Percentiles rank a stretch among this genome's conserved stretches.
Evolutionary conservation across 2,329 filamentous ascomycete genomes (phyloP).

Genomic region (Penicillium capsulatum): DNA sequence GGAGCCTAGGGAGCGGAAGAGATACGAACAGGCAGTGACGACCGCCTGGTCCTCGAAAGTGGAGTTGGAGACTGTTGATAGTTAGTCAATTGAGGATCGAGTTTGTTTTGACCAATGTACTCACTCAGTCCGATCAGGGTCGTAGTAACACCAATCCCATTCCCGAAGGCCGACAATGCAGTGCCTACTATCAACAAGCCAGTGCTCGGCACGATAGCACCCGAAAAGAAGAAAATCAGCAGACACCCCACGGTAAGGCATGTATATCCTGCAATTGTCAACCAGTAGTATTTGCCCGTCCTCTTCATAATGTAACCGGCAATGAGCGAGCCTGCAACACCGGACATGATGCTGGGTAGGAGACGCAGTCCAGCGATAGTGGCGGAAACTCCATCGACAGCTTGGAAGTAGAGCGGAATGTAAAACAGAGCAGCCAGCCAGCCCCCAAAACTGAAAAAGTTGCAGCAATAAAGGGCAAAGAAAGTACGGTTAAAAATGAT

Average conservation of each 20-base stretch:
- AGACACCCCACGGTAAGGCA: constrained; percentile 53
- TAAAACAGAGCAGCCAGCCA: constrained; percentile 63
- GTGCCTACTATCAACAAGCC: constrained; percentile 56
- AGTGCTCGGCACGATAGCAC: constrained; percentile 49
- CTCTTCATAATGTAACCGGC: constrained; percentile 64
- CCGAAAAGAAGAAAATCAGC: constrained; percentile 56
- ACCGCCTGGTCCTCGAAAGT: constrained; percentile 65
- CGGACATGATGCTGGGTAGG: constrained; percentile 60
- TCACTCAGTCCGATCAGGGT: constrained; percentile 63
- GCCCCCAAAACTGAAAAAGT: constrained; percentile 66
- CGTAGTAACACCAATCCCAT: constrained; percentile 63
- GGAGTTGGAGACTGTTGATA: constrained; percentile 60
- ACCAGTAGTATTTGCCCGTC: constrained; percentile 67
- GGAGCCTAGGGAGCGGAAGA: constrained; percentile 69
- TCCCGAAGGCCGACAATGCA: constrained; percentile 51
- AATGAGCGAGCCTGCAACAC: constrained; percentile 61
- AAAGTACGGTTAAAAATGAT: constrained; percentile 66
- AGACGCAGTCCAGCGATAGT: constrained; percentile 62
- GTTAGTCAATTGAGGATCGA: constrained; percentile 4
- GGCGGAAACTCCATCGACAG: constrained; percentile 61
- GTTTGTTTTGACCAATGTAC: constrained; percentile 16
- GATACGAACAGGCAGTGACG: constrained; percentile 72
- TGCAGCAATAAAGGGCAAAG: constrained; percentile 64
- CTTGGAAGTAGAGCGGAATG: constrained; percentile 74
- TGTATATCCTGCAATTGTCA: constrained; percentile 58